Base-by-base conservation (phyloP, 2,329 filamentous ascomycete genomes). In the Claviceps sorghi region DNA sequence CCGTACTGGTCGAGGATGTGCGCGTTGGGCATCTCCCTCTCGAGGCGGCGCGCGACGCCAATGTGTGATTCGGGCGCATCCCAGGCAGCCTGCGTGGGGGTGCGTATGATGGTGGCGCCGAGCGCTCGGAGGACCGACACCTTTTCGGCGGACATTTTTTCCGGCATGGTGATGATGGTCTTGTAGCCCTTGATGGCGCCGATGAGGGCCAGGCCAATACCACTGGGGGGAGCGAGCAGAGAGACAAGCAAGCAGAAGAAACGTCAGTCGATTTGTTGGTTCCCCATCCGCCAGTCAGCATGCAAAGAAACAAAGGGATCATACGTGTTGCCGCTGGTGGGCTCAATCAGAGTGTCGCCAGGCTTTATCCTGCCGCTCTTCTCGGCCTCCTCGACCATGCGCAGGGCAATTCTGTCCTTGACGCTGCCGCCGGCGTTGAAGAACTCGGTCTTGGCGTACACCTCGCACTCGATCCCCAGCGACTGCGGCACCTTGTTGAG, bases 71-170 rank as follows among this genome's bases (percentile, higher is more conserved):
- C 93, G 52, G 93, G 93, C 41, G 82, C 84, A 69, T 98, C 93
- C 75, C 82, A 97, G 43, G 93, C 91, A 40, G 93, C 93, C 69
- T 95, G 88, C 36, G 90, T 98, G 26, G 93, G 93, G 4, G 93
- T 98, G 52, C 93, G 84, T 67, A 98, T 96, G 69, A 98, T 97
- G 64, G 94, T 96, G 43, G 93, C 93, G 58, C 91, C 91, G 50
- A 98, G 79, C 32, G 93, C 91, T 61, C 89, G 86, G 56, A 98
- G 78, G 30, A 98, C 93, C 2, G 91, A 86, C 41, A 98, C 93
- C 71, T 98, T 98, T 71, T 98, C 93, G 48, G 89, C 86, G 1
- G 89, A 96, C 93, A 98, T 98, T 77, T 98, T 98, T 73, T 98
- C 93, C 50, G 93, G 93, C 46, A 98, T 80, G 11, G 93, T 98